A percentile compares a stretch with the other conserved stretches of the same genome.
These are phyloP conservation scores for Linnemannia hyalina DNA, from an alignment of 192 early-diverging fungal genomes.

Conservation along the genomic window DNA sequence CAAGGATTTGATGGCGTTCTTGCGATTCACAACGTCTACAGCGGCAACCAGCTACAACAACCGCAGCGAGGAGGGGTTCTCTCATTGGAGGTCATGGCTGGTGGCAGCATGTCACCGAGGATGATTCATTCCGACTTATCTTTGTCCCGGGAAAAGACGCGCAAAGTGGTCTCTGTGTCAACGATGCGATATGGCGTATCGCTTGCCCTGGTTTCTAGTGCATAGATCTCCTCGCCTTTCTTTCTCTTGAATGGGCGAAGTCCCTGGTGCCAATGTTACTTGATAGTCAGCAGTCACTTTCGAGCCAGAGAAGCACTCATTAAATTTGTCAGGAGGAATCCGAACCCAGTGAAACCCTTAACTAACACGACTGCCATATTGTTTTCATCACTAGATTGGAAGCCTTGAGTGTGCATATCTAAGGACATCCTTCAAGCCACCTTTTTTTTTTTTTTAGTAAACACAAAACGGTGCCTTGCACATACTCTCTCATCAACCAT, in stretches of 20 bases:
- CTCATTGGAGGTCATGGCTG: no score
- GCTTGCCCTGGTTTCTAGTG: slow-evolving; percentile 22
- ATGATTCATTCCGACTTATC: neutral
- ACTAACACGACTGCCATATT: no score
- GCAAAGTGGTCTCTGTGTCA: slow-evolving; percentile 22
- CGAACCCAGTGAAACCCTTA: no score
- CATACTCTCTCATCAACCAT: no score
- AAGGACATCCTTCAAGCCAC: neutral
- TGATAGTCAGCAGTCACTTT: neutral
- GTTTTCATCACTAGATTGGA: no score
- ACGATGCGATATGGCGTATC: slow-evolving; percentile 31
- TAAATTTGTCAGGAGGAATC: no score
- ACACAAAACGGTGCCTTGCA: neutral
- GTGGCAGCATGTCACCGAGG: neutral
- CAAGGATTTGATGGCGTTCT: slow-evolving; percentile 32
- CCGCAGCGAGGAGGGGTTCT: no score
- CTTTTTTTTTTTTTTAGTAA: slow-evolving; percentile 24
- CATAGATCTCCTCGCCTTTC: neutral
- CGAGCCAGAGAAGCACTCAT: neutral
- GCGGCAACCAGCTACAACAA: neutral
- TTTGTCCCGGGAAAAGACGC: neutral
- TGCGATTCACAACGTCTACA: slow-evolving; percentile 16
- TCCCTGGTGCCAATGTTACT: neutral
- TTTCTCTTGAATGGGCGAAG: neutral
- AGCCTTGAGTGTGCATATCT: no score